Evolutionary conservation across 2,329 filamentous ascomycete genomes (phyloP), one percentile per base, ranked within the genome.

Genomic region (Pseudocercospora crystallina): DNA sequence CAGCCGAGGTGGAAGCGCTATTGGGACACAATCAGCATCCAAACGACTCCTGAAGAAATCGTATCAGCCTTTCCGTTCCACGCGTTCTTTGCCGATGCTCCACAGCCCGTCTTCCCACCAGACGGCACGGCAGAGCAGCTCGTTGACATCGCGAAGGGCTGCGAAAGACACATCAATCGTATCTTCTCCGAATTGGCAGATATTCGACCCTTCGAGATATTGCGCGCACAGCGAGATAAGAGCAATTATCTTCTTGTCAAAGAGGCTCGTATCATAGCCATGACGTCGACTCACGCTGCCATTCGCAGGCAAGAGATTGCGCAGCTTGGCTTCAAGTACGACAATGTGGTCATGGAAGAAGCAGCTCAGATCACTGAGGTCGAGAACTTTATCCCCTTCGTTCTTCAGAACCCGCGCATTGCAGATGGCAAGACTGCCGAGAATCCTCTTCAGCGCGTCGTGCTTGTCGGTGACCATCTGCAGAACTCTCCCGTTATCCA

Each of bases 331-430:
- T 99, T 99, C 72, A 89, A 90, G 61, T 99, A 99, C 64, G 91
- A 97, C 75, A 99, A 96, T 58, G 87, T 99, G 10, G 80, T 99
- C 46, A 96, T 99, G 88, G 94, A 99, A 74, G 94, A 99, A 77
- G 92, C 94, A 5, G 94, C 94, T 10, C 94, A 99, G 67, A 92
- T 99, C 65, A 99, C 92, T 0, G 94, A 99, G 70, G 88, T 96
- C 39, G 94, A 99, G 68, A 95, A 90, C 58, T 97, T 99, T 72
- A 90, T 99, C 57, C 94, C 94, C 0, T 78, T 96, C 46, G 88
- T 91, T n/a, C 80, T 99, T 71, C 95, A 99, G 67, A 89, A 88
- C 57, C 60, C 59, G 2, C 47, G 42, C 2, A 35, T 56, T 26
- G 48, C 51, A 42, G 57, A 58, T 29, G 59, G 51, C 26, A 59